A percentile compares a stretch with the other conserved stretches of the same genome.
Conservation (phyloP, 2,329 filamentous ascomycete species). For the Aspergillus neotritici region DNA sequence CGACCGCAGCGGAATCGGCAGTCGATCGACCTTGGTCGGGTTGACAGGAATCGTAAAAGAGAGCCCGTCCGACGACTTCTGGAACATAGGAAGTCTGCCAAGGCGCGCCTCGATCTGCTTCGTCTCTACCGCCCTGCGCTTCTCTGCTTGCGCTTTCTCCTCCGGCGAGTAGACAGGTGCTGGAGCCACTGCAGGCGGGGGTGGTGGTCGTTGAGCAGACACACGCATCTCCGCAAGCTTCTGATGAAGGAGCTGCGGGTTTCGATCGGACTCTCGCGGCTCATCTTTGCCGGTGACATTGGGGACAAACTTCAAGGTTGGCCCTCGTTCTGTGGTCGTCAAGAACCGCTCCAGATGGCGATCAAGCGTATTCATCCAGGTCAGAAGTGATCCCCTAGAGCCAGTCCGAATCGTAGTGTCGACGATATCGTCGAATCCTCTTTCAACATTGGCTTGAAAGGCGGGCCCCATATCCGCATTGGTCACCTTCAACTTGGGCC, state of each 20-base stretch:
- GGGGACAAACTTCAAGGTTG: slow-evolving; percentile 64
- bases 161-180: slow-evolving; percentile 52
- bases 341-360: slow-evolving; percentile 65
- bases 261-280: slow-evolving; percentile 5
- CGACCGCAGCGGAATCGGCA: slow-evolving; percentile 57
- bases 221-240: no score
- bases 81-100: slow-evolving; percentile 60
- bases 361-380: slow-evolving; percentile 64
- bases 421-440: slow-evolving; percentile 63
- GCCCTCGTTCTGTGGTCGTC: slow-evolving; percentile 62
- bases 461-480: slow-evolving; percentile 67
- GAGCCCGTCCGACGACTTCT: slow-evolving; percentile 63
- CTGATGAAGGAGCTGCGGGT: no score
- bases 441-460: slow-evolving; percentile 71
- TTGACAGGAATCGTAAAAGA: slow-evolving; percentile 67
- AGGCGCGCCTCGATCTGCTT: slow-evolving; percentile 71
- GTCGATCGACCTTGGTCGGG: slow-evolving; percentile 54
- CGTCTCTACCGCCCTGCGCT: slow-evolving; percentile 59
- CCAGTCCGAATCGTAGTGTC: slow-evolving; percentile 45
- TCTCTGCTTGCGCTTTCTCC: slow-evolving; percentile 58
- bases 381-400: slow-evolving; percentile 52
- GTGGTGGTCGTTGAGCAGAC: not conserved
- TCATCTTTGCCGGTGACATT: slow-evolving; percentile 47
- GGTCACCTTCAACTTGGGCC: slow-evolving; percentile 56
- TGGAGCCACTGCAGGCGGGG: slow-evolving; percentile 21